phyloP scores from a whole-genome alignment of 2,329 filamentous ascomycete genomes.

The Xylaria digitata region DNA sequence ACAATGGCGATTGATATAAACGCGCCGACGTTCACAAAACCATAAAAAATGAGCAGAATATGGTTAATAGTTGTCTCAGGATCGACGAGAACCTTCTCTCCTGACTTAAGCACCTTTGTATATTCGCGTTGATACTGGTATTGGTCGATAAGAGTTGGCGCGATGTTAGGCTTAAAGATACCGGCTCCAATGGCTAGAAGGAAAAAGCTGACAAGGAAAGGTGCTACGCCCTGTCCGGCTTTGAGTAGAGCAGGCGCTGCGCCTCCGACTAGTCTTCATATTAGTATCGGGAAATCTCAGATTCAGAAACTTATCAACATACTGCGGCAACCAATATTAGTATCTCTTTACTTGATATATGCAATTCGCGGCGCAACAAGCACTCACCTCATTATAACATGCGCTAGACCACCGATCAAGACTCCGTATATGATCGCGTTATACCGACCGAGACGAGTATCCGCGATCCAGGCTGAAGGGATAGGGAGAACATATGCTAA shows the following conservation, averaged over 20 bases:
- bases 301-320: conserved; percentile 1
- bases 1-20: conserved; percentile 63
- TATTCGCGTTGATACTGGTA: conserved; percentile 56
- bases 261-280: conserved; percentile 59
- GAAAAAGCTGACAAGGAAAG: conserved; percentile 71
- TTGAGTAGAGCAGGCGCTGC: conserved; percentile 70
- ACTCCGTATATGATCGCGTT: conserved; percentile 69
- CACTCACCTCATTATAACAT: conserved; percentile 64
- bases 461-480: conserved; percentile 64
- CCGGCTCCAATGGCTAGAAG: conserved; percentile 76
- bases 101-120: conserved; percentile 56
- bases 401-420: conserved; percentile 69
- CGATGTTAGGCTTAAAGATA: conserved; percentile 74
- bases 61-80: conserved; percentile 59
- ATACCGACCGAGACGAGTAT: conserved; percentile 74
- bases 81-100: conserved; percentile 60
- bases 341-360: not conserved
- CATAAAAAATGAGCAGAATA: conserved; percentile 55
- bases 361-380: no score
- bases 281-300: conserved; percentile 12
- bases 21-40: conserved; percentile 62
- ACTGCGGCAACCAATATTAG: conserved; percentile 25
- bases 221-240: conserved; percentile 57
- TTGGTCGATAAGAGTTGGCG: conserved; percentile 58
- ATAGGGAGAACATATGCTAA: conserved; percentile 56